Evolutionary conservation across 2,329 filamentous ascomycete genomes (phyloP).

Genomic region (Apiospora rasikravindrae): DNA sequence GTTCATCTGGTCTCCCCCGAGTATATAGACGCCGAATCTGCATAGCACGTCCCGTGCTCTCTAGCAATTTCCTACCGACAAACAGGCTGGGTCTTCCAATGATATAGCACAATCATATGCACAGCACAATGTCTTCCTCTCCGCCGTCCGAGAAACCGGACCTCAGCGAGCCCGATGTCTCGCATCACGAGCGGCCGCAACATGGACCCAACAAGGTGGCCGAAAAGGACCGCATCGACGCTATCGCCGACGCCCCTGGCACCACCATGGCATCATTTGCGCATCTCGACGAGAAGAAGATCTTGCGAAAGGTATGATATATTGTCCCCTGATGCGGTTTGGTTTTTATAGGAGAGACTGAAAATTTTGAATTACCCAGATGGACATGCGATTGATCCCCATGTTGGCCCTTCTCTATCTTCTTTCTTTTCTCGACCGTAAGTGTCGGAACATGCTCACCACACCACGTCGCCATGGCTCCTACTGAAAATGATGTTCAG

Average conservation of each 20-base stretch:
- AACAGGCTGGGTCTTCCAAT: background rate
- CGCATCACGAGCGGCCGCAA: conserved; percentile 23
- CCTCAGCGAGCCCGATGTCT: conserved; percentile 26
- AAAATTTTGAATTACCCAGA: conserved; percentile 42
- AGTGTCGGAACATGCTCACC: conserved; percentile 23
- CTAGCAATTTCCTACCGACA: background rate
- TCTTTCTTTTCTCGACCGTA: conserved; percentile 70
- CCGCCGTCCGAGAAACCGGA: conserved; percentile 27
- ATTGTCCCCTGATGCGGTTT: background rate
- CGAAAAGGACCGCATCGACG: conserved; percentile 31
- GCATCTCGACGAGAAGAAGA: conserved; percentile 60
- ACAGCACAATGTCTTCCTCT: background rate
- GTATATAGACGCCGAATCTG: background rate
- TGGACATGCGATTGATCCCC: conserved; percentile 59
- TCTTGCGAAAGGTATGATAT: conserved; percentile 57
- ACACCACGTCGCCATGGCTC: background rate
- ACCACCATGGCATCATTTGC: conserved; percentile 38
- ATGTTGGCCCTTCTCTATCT: conserved; percentile 72
- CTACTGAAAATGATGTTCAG: conserved; percentile 30
- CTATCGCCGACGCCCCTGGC: conserved; percentile 29
- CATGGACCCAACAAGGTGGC: conserved; percentile 17
- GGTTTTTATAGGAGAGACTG: background rate
- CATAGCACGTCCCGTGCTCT: background rate
- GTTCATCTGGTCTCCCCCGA: background rate
- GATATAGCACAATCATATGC: background rate